Percentiles rank a stretch among this genome's conserved stretches.
Evolutionary conservation across 2,329 filamentous ascomycete genomes (phyloP).

Genomic region (Trichoderma sp.): DNA sequence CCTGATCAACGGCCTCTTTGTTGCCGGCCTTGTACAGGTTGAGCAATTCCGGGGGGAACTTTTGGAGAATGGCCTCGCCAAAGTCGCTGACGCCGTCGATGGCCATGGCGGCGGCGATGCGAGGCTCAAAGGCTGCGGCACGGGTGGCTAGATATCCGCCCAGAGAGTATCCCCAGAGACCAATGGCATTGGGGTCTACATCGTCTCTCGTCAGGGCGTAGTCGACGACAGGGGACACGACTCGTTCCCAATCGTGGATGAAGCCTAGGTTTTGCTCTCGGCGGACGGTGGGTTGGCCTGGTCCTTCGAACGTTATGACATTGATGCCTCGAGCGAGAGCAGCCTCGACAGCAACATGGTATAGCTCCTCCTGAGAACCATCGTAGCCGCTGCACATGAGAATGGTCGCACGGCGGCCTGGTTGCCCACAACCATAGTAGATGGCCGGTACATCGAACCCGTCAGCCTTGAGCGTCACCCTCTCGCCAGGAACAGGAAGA

Average conservation of each 20-base stretch:
- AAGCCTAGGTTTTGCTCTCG: conserved; percentile 44
- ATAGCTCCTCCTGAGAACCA: conserved; percentile 42
- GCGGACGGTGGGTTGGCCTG: conserved; percentile 43
- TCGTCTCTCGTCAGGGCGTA: conserved; percentile 30
- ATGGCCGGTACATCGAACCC: conserved; percentile 37
- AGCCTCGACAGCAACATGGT: conserved; percentile 35
- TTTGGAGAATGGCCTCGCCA: conserved; percentile 18
- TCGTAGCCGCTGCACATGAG: conserved; percentile 43
- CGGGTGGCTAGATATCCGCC: conserved; percentile 41
- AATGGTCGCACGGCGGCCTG: conserved; percentile 34
- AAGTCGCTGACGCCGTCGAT: conserved; percentile 41
- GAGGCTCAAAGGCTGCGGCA: conserved; percentile 45
- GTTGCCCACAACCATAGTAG: conserved; percentile 29
- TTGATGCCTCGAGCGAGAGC: conserved; percentile 41
- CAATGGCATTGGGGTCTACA: conserved; percentile 35
- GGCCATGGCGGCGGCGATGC: conserved; percentile 40
- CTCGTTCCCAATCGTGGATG: conserved; percentile 44
- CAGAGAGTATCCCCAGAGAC: conserved; percentile 41
- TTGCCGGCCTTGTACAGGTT: background rate
- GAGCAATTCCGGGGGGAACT: conserved; percentile 11
- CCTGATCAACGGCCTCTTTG: conserved; percentile 24
- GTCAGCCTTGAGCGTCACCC: conserved; percentile 32
- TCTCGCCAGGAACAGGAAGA: conserved; percentile 34
- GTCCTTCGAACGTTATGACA: conserved; percentile 45
- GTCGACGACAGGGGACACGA: conserved; percentile 42